Evolutionary conservation across 805 yeast genomes (phyloP), one percentile per base, ranked within the genome.

Genomic region (Scheffersomyces lignosus): DNA sequence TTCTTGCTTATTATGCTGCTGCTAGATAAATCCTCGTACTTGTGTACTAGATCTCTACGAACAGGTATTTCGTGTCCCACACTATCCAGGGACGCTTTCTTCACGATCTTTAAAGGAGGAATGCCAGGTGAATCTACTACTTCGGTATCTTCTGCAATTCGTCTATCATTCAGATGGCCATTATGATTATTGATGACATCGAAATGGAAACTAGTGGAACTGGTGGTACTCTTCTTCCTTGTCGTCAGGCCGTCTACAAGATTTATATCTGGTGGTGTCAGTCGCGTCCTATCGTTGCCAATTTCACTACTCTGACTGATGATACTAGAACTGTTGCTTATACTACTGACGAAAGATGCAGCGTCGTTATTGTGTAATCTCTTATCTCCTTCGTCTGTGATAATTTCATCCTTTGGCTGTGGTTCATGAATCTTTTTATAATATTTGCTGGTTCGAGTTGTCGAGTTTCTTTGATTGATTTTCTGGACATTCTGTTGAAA

Each of bases 401-500:
- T 10, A 20, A 4, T 15, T 10, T 45, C 48, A 7, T 40, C 51
- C 10, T 38, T 31, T 1, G 41, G 45, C 2, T 47, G 38, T 5
- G 51, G 20, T 16, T 55, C 55, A 36, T 60, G 58, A 30, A 69
- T 60, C 39, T 54, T 59, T 27, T 54, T 47, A 45, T 67, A 68
- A 48, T 62, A 62, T 3, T 43, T 33, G 39, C 66, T 59, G 14
- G 58, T 56, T 24, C 68, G 34, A 30, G 44, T 44, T 23, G 23
- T 15, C 13, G 43, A 27, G 36, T 27, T 30, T 22, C 47, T 40
- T 27, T 48, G 38, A 35, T 60, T 56, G 15, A 51, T 60, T 33
- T 52, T 47, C 28, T 61, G 56, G 13, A 64, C 64, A 39, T 70
- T 69, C 41, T 64, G 64, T 40, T 62, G 69, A 45, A 70, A 69